These are phyloP conservation scores for Pseudevernia furfuracea DNA, from an alignment of 495 filamentous ascomycete genomes.

Conservation along the genomic window DNA sequence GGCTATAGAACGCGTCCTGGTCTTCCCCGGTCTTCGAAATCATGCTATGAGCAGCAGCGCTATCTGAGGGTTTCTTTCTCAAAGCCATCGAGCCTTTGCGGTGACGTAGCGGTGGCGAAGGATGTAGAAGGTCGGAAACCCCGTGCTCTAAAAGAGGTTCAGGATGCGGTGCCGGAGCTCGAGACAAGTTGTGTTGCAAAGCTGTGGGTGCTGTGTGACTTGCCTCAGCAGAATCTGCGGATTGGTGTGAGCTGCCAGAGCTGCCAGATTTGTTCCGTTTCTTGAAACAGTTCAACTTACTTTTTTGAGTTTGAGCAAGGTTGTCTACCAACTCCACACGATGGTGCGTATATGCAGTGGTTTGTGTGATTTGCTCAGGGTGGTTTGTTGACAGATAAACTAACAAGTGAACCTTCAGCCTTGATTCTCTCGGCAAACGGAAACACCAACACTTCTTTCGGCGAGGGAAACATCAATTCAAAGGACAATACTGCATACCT, in stretches of 20 bases:
- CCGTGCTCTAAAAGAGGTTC: not conserved
- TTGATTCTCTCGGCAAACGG: constrained; percentile 2
- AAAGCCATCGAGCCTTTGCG: not conserved
- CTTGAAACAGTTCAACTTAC: not conserved
- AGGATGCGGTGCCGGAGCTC: not conserved
- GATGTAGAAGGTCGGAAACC: not conserved
- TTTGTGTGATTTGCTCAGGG: not conserved
- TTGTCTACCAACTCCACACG: not conserved
- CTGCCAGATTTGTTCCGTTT: not conserved
- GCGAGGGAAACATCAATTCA: not conserved
- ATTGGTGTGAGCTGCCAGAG: not conserved
- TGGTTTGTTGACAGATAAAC: not conserved
- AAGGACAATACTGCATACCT: not conserved
- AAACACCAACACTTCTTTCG: too few relatives aligned
- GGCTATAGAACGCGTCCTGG: not conserved
- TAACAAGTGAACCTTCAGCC: constrained; percentile 1
- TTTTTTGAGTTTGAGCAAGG: not conserved
- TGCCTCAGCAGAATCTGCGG: not conserved
- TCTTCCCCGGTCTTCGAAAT: not conserved
- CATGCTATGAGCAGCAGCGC: not conserved
- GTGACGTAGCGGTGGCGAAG: not conserved
- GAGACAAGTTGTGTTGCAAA: not conserved
- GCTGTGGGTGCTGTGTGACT: not conserved
- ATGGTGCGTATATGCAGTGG: not conserved
- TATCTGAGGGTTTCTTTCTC: not conserved